A percentile compares a stretch with the other conserved stretches of the same genome.
Conservation (phyloP, 768 basidiomycete genomes). For the Pulveroboletus sp. region DNA sequence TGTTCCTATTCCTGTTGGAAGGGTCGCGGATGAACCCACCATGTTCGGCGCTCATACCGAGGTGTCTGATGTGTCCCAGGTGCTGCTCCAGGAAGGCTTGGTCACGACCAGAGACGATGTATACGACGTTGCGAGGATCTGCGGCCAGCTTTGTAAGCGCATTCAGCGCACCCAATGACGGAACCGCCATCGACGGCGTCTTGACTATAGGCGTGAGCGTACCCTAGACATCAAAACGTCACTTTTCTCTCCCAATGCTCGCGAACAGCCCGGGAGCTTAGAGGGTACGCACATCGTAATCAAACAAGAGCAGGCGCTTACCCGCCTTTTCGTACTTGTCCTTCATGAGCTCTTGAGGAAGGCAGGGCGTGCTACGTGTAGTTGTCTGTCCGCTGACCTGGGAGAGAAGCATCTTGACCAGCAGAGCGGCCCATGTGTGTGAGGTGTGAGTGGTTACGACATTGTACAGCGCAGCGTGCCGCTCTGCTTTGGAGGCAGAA, state of each 20-base stretch:
- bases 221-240: constrained; percentile 46
- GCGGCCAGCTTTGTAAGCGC: constrained; percentile 67
- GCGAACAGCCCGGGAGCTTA: background rate
- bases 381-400: constrained; percentile 75
- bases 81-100: constrained; percentile 88
- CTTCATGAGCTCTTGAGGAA: constrained; percentile 59
- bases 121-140: constrained; percentile 89
- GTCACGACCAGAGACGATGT: constrained; percentile 97
- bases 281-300: constrained; percentile 76
- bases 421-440: constrained; percentile 90
- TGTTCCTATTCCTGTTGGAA: constrained; percentile 33
- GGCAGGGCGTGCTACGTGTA: constrained; percentile 79
- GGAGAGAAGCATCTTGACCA: constrained; percentile 82
- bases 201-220: constrained; percentile 97
- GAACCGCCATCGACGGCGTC: constrained; percentile 81
- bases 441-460: constrained; percentile 89
- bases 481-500: constrained; percentile 60
- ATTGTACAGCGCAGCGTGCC: constrained; percentile 76
- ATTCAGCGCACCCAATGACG: constrained; percentile 65
- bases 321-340: constrained; percentile 59
- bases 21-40: constrained; percentile 86
- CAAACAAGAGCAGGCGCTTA: constrained; percentile 89
- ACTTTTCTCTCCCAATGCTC: background rate
- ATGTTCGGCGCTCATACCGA: constrained; percentile 96
- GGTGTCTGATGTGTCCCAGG: constrained; percentile 71